phyloP scores from a whole-genome alignment of 176 grass and related monocot genomes.

The Calamus simplicifolius region DNA sequence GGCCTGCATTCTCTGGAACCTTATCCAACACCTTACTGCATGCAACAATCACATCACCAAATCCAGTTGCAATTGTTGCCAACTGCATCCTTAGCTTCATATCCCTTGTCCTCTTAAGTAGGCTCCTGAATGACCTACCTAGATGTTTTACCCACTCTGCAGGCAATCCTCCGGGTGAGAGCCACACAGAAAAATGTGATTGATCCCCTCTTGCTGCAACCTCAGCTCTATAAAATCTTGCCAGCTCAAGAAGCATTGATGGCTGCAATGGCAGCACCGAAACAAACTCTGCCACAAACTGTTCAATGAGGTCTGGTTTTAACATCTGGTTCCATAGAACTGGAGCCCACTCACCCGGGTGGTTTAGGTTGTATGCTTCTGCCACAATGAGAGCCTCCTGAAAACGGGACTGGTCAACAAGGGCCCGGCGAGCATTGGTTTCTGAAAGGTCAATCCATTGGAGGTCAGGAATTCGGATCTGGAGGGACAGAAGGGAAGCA shows the following conservation, averaged over 20 bases:
- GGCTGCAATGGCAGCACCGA: slow-evolving; percentile 74
- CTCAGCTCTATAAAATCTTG: slow-evolving; percentile 80
- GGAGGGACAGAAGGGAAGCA: slow-evolving; percentile 79
- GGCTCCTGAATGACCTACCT: slow-evolving; percentile 74
- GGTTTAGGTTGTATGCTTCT: slow-evolving; percentile 81
- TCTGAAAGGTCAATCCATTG: slow-evolving; percentile 80
- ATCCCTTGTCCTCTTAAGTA: slow-evolving; percentile 71
- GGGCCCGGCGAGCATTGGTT: slow-evolving; percentile 54
- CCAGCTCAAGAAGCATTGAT: slow-evolving; percentile 68
- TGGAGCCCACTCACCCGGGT: slow-evolving; percentile 81
- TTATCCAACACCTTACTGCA: slow-evolving; percentile 77
- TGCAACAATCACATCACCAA: slow-evolving; percentile 48
- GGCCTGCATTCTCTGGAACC: slow-evolving; percentile 81
- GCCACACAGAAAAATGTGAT: slow-evolving; percentile 84
- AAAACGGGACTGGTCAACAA: slow-evolving; percentile 87
- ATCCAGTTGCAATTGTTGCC: slow-evolving; percentile 64
- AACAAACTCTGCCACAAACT: slow-evolving; percentile 82
- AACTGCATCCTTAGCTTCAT: slow-evolving; percentile 78
- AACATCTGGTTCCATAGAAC: slow-evolving; percentile 89
- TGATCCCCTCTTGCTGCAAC: slow-evolving; percentile 92
- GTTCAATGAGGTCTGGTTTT: slow-evolving; percentile 80
- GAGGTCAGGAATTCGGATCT: slow-evolving; percentile 86
- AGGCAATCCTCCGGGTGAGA: slow-evolving; percentile 82
- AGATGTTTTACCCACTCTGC: slow-evolving; percentile 94
- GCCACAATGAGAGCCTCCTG: slow-evolving; percentile 94